Evolutionary conservation across 768 basidiomycete genomes (phyloP), one percentile per base, ranked within the genome.

Genomic region (Russula dissimulans): DNA sequence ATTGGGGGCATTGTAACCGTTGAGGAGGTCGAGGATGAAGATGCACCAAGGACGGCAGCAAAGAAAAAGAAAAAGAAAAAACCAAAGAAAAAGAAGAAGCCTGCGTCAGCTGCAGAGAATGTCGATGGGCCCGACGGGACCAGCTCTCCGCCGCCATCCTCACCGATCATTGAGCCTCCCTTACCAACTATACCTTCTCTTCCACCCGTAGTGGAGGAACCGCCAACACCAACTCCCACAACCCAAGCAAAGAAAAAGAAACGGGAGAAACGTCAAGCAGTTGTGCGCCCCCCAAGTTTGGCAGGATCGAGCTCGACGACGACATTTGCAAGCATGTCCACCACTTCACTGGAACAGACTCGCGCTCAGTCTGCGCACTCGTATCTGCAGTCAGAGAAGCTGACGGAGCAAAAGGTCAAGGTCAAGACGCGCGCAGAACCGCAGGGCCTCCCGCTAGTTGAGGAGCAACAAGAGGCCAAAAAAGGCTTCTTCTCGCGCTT

Each of bases 21-120:
- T 9, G 88, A 89, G 66, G 87, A 91, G 44, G 84, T 81, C 0
- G 85, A 87, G 52, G 89, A 89, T 51, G 87, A 86, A 67, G 85
- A 82, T 38, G 79, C 78, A 4, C 72, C 70, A 1, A 56, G 67
- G 0, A 66, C 74, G 2, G 50, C 71, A 1, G 72, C 76, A 2
- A 68, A 74, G 48, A 88, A 89, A 76, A 89, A 87, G 70, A 87
- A 89, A 71, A 85, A 85, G 70, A 86, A 86, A 72, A 88, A 87
- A 66, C 73, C 79, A 22, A 89, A 86, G 75, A 90, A 88, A 70
- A 88, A 85, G 70, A 80, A 80, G 64, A 72, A 73, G 56, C 61
- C 74, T 8, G 56, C 73, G 18, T 59, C 71, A 4, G 61, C 71
- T 5, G 51, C 72, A 39, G 64, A 54, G n/a, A 47, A 57, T 26